Evolutionary conservation across 2,329 filamentous ascomycete species (phyloP), one percentile per base, ranked within the genome.

Genomic region (Ophiostoma sp.): DNA sequence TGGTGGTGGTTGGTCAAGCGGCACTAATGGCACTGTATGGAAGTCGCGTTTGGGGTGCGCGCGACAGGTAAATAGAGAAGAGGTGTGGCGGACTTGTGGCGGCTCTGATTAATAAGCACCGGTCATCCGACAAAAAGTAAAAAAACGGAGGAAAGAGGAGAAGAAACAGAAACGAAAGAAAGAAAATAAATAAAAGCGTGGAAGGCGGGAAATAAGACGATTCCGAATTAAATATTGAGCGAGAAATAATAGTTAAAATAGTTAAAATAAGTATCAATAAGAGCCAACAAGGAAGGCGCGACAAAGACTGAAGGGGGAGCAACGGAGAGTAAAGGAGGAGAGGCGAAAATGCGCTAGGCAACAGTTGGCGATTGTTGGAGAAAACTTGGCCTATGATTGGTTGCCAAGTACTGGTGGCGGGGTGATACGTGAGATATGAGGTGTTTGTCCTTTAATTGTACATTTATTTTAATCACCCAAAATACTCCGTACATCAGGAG

Each of bases 71-170:
- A 13, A 39, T 39, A 64, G 27, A 33, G 23, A 15, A 6, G 31
- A 5, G 31, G 23, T 65, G 62, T 65, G 39, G 39, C 39, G 39
- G n/a, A 15, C 8, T 10, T 65, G 65, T 39, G 36, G 62, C 65
- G 65, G 13, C 11, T 67, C 4, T 13, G 66, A 52, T 67, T 52
- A 67, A 52, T 67, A 54, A 67, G 66, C 66, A 35, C 44, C 23
- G 33, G 66, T 15, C 20, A 44, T 54, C 66, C 44, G 52, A 13
- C 27, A 54, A 54, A 54, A 67, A 54, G 66, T 27, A 67, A 67
- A 60, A 60, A 68, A 68, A 60, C 36, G 67, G 20, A 41, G 27
- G 76, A 76, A 78, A 78, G 78, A 77, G 76, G 23, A 54, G 31
- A 31, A 67, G 44, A 67, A 35, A 67, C 13, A 74, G 76, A 76